A percentile compares a stretch with the other conserved stretches of the same genome.
phyloP scores from a whole-genome alignment of 2,329 filamentous ascomycete genomes.

The Fusarium sp. region DNA sequence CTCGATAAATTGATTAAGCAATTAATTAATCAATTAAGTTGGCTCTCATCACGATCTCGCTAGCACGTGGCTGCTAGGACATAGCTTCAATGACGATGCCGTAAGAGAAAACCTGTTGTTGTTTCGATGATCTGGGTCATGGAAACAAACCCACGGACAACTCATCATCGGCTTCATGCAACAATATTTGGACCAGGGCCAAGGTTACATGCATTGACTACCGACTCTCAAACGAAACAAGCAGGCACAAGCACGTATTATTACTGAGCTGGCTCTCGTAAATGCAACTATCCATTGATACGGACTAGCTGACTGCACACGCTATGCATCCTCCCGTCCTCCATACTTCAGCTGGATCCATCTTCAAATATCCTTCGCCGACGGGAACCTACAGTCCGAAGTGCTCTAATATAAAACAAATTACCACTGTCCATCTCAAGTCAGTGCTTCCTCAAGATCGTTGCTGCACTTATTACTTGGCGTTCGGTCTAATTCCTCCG shows the following conservation, averaged over 20 bases:
- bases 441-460: neutral
- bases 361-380: neutral
- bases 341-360: neutral
- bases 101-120: neutral
- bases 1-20: neutral
- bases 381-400: neutral
- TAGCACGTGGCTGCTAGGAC: neutral
- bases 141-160: conserved; percentile 13
- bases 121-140: neutral
- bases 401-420: conserved; percentile 9
- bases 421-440: conserved; percentile 16
- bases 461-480: conserved; percentile 1
- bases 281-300: neutral
- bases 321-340: conserved; percentile 6
- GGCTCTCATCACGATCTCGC: neutral
- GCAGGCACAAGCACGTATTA: neutral
- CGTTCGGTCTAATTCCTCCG: conserved; percentile 9
- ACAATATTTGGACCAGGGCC: neutral
- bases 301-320: neutral
- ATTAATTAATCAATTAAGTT: neutral
- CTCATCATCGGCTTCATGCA: conserved; percentile 18
- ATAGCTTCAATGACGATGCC: neutral
- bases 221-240: neutral
- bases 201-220: conserved; percentile 9
- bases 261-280: neutral